Percentiles rank a stretch among this genome's conserved stretches.
These are phyloP conservation scores for Spinellus fusiger DNA, from an alignment of 192 early-diverging fungal species.

Conservation along the genomic window DNA sequence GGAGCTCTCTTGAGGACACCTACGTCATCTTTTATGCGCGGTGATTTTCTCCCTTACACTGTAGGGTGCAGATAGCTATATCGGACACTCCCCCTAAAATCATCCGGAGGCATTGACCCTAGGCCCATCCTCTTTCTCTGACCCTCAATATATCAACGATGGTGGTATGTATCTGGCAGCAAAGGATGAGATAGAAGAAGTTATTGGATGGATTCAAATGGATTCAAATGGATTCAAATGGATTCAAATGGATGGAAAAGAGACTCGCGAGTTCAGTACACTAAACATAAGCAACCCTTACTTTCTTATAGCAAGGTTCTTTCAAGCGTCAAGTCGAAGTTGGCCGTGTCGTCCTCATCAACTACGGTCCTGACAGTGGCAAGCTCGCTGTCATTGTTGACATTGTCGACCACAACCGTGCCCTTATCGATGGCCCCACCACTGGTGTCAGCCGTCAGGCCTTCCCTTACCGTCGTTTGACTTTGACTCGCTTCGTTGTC, in stretches of 20 bases:
- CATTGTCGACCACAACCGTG: slow-evolving; percentile 98
- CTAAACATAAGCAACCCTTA: background rate
- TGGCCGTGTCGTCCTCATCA: slow-evolving; percentile 96
- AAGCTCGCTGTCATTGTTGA: slow-evolving; percentile 99
- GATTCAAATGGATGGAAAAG: background rate
- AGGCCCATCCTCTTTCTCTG: slow-evolving; percentile 18
- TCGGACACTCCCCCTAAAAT: background rate
- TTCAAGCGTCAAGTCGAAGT: slow-evolving; percentile 95
- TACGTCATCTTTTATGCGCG: background rate
- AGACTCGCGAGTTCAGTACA: background rate
- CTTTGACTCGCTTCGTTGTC: slow-evolving; percentile 86
- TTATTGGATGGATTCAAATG: background rate
- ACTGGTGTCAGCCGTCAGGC: slow-evolving; percentile 86
- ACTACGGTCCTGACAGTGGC: slow-evolving; percentile 89
- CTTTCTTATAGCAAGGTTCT: slow-evolving; percentile 38
- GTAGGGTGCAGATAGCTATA: background rate
- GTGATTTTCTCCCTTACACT: too few relatives aligned
- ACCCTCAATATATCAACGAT: slow-evolving; percentile 25
- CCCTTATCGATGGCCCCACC: slow-evolving; percentile 96
- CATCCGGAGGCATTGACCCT: background rate
- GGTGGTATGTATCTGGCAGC: slow-evolving; percentile 19
- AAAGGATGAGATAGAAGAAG: background rate
- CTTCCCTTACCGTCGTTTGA: slow-evolving; percentile 83
- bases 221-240: slow-evolving; percentile 4
- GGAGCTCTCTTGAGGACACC: too few relatives aligned